Base-by-base conservation (phyloP, 768 basidiomycete species). In the Leccinum broughii region DNA sequence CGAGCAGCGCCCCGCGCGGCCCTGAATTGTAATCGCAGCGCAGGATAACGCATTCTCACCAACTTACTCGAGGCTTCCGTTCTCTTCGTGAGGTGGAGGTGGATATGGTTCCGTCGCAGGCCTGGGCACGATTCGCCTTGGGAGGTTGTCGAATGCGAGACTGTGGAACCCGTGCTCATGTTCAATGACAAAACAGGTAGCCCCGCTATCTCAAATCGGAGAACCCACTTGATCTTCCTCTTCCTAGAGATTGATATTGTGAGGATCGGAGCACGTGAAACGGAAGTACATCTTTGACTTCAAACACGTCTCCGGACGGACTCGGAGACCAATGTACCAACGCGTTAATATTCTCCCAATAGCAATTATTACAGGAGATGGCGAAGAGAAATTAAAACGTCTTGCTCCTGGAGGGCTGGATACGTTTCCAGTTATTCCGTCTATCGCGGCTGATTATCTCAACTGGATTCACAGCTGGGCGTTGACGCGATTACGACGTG, bases 91-190 rank as follows among this genome's bases (percentile, higher is more conserved):
- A 68, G 70, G 68, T 75, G 78, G 62, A 70, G 68, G 68, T 75
- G 77, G 62, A 70, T 67, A 66, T 75, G 76, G 62, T 82, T 88
- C 65, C 80, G 83, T 62, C 80, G 84, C 61, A 83, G 79, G 62
- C 49, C 49, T 20, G 20, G 44, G 26, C 59, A 54, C 55, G 83
- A 87, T 67, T 75, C 76, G 9, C 83, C 88, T 39, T 92, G 90
- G 90, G 90, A 92, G 75, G 89, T 92, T 46, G 86, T 91, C 30
- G 85, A 85, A 59, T 84, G 79, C 68, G 83, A 81, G 67, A 73
- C 77, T 34, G 83, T 92, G 53, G 82, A 85, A 51, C 85, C 90
- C 26, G 81, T 91, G 14, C 77, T 82, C 17, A 83, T 81, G 72
- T 88, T 84, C 34, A 35, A 35, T 30, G 28, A 30, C 28, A 30